Conservation (phyloP, 345 rosid species). For the Barbarea vulgaris region DNA sequence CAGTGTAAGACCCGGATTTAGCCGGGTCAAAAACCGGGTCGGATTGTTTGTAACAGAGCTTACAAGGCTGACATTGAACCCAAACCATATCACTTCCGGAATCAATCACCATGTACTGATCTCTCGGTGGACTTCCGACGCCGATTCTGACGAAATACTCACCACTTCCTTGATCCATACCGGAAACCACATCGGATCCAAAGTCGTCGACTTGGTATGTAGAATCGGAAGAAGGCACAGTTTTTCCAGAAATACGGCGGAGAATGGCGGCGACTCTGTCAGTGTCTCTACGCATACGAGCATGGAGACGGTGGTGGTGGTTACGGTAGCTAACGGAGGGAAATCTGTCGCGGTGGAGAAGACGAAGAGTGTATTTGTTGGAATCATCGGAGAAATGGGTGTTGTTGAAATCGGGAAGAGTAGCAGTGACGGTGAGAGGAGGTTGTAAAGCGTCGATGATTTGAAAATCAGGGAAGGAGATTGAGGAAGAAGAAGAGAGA, state of each 20-base stretch:
- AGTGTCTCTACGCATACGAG: slow-evolving; percentile 69
- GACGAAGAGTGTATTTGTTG: slow-evolving; percentile 47
- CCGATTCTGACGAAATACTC: slow-evolving; percentile 92
- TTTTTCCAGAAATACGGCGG: slow-evolving; percentile 49
- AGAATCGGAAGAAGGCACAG: not conserved
- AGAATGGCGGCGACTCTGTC: slow-evolving; percentile 58
- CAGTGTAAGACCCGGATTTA: slow-evolving; percentile 66
- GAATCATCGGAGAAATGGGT: slow-evolving; percentile 23
- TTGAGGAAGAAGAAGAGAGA: slow-evolving; percentile 21
- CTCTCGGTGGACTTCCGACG: slow-evolving; percentile 84
- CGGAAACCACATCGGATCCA: slow-evolving; percentile 90
- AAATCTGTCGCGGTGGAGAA: slow-evolving; percentile 69
- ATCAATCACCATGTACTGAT: slow-evolving; percentile 88
- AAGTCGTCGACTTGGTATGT: slow-evolving; percentile 51
- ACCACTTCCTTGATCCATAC: slow-evolving; percentile 96
- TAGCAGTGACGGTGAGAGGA: slow-evolving; percentile 32
- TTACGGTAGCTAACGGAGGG: slow-evolving; percentile 36
- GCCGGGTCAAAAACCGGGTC: slow-evolving; percentile 96
- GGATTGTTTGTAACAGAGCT: slow-evolving; percentile 79
- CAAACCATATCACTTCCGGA: slow-evolving; percentile 97
- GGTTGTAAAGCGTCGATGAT: slow-evolving; percentile 36
- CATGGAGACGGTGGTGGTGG: slow-evolving; percentile 56
- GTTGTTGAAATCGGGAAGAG: slow-evolving; percentile 31
- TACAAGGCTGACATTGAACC: slow-evolving; percentile 98
- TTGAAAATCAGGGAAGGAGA: slow-evolving; percentile 43